Base-by-base conservation (phyloP, 2,329 filamentous ascomycete species). In the Metarhizium robertsii region DNA sequence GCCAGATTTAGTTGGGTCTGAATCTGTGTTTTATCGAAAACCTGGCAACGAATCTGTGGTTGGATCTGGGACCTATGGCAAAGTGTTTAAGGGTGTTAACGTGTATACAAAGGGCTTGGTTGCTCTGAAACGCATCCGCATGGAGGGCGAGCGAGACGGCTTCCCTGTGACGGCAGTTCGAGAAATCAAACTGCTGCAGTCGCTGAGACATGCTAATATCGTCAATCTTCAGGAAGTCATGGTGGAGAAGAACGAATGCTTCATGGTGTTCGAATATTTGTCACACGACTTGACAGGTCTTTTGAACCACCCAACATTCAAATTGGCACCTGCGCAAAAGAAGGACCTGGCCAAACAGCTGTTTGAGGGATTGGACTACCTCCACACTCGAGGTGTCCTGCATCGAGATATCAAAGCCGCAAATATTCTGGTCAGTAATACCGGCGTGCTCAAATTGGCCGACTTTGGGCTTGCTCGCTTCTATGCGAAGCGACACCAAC, bases 261-360 rank as follows among this genome's bases (percentile, higher is more conserved):
- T 95, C 72, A 99, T 99, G 94, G 94, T 99, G 3, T 99, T 99
- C 61, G 94, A 99, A 69, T 99, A 99, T 67, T 79, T 97, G 36
- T 92, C 94, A 1, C 94, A 99, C 69, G 94, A 99, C 69, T 76
- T 99, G 58, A 99, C 94, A 2, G 94, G 94, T 14, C 77, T 99
- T 36, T 82, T 99, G 58, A 97, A 97, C 65, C 94, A 99, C 66
- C 94, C 94, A 0, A 87, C 87, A 0, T 99, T 96, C 72, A 86
- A 86, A 57, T 81, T 99, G 14, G 88, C 94, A 42, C 75, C 84
- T 4, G 84, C 87, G 0, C 92, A 97, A 69, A 95, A 91, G 72
- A 99, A 99, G 71, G 85, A 99, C 67, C 79, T 99, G 38, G 90
- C 91, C 1, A 88, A 86, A 67, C 94, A 99, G 66, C 81, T 99